Conservation (phyloP, 805 yeast genomes). For the Isabelozyma pseudorhagii region DNA sequence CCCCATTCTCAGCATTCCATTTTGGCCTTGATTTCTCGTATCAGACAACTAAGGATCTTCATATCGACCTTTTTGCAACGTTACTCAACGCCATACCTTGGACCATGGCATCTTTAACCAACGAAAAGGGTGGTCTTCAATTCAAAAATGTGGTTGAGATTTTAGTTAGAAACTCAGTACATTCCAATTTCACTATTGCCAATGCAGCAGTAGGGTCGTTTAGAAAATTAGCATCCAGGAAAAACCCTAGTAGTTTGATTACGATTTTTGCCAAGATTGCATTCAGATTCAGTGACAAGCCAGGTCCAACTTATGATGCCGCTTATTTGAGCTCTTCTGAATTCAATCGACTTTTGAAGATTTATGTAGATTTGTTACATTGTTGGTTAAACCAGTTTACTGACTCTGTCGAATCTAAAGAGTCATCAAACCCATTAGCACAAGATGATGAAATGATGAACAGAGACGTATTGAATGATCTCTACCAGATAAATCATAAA, state of each 20-base stretch:
- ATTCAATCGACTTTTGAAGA: conserved; percentile 55
- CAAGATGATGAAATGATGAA: conserved; percentile 35
- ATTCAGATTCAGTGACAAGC: conserved; percentile 74
- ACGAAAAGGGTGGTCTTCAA: conserved; percentile 42
- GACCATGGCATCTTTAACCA: conserved; percentile 33
- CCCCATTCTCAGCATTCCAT: conserved; percentile 40
- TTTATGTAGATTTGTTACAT: conserved; percentile 75
- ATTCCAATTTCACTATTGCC: conserved; percentile 59
- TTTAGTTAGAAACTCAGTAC: conserved; percentile 72
- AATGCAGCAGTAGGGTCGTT: conserved; percentile 62
- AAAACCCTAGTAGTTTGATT: conserved; percentile 66
- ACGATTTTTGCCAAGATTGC: conserved; percentile 77
- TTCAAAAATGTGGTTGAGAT: conserved; percentile 70
- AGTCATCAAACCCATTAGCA: conserved; percentile 21
- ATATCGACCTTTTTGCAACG: conserved; percentile 63
- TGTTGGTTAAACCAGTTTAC: conserved; percentile 77
- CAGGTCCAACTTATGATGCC: conserved; percentile 51
- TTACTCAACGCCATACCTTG: conserved; percentile 74
- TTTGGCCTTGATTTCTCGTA: conserved; percentile 36
- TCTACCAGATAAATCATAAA: conserved; percentile 44
- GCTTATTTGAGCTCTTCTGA: conserved; percentile 60
- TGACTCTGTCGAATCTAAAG: conserved; percentile 14
- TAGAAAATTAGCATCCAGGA: conserved; percentile 61
- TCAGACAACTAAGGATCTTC: conserved; percentile 33
- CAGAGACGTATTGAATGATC: conserved; percentile 37